These are phyloP conservation scores for Solanum hybrid DNA, from an alignment of 305 asterid species.

Conservation along the genomic window DNA sequence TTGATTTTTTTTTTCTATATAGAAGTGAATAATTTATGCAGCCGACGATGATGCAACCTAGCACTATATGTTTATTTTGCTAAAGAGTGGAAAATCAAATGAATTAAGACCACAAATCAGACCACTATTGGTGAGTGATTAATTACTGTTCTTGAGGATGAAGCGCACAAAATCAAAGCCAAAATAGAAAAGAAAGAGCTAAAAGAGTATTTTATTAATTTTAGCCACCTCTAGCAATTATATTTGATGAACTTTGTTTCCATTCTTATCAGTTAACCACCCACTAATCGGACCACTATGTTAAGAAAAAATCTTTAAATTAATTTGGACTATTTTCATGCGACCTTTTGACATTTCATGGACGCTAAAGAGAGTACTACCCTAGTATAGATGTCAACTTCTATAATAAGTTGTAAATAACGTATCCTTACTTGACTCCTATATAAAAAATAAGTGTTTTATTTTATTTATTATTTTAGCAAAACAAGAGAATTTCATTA, in stretches of 20 bases:
- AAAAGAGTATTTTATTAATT: not conserved
- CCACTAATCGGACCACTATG: not conserved
- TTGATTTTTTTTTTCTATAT: not conserved
- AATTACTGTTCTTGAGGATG: conserved; percentile 10
- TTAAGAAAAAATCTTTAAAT: not conserved
- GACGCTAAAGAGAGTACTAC: not conserved
- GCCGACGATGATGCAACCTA: not conserved
- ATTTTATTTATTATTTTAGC: too few relatives aligned
- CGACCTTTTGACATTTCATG: not conserved
- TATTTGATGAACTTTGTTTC: not conserved
- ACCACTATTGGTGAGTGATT: conserved; percentile 1
- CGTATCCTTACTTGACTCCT: not conserved
- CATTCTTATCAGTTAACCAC: not conserved
- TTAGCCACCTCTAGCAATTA: not conserved
- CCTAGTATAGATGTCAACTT: not conserved
- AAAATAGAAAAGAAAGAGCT: not conserved
- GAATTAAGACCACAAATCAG: not conserved
- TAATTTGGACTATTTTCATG: not conserved
- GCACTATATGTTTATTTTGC: not conserved
- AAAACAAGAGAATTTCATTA: too few relatives aligned
- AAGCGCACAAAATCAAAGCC: not conserved
- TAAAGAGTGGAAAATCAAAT: not conserved
- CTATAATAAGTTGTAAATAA: not conserved
- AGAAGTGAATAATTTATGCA: not conserved
- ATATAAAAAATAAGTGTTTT: too few relatives aligned